Conservation (phyloP, 2,329 filamentous ascomycete genomes). For the Microcyclosporella mali region DNA sequence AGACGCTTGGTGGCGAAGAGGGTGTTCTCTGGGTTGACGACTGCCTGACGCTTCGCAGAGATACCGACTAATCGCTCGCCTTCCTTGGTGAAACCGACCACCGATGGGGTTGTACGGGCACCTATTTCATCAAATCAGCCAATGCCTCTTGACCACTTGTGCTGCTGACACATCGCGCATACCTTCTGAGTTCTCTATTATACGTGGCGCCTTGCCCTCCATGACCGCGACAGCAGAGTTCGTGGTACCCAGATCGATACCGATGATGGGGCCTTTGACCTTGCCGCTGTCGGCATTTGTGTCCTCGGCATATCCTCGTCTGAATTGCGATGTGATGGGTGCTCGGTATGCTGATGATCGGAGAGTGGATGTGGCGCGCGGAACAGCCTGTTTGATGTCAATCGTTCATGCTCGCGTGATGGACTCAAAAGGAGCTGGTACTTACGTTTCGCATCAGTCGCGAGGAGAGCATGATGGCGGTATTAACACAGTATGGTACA, state of each 20-base stretch:
- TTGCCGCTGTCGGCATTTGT: conserved; percentile 57
- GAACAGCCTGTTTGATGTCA: conserved; percentile 25
- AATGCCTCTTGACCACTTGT: conserved; percentile 3
- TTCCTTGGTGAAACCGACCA: conserved; percentile 91
- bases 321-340: conserved; percentile 66
- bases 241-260: conserved; percentile 96
- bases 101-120: conserved; percentile 85
- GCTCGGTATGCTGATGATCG: conserved; percentile 48
- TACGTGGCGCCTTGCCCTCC: conserved; percentile 92
- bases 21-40: conserved; percentile 97
- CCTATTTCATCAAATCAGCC: conserved; percentile 43
- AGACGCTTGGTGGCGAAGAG: conserved; percentile 98
- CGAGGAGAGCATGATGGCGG: conserved; percentile 30
- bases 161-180: conserved; percentile 28
- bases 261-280: conserved; percentile 92
- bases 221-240: conserved; percentile 97
- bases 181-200: conserved; percentile 98
- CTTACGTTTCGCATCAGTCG: conserved; percentile 32
- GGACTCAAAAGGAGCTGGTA: conserved; percentile 11
- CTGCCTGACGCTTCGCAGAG: conserved; percentile 93
- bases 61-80: conserved; percentile 96
- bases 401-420: conserved; percentile 27
- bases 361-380: conserved; percentile 32
- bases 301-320: conserved; percentile 58
- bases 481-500: conserved; percentile 21